Evolutionary conservation across 2,329 filamentous ascomycete species (phyloP).

Genomic region (Simplicillium aogashimaense): DNA sequence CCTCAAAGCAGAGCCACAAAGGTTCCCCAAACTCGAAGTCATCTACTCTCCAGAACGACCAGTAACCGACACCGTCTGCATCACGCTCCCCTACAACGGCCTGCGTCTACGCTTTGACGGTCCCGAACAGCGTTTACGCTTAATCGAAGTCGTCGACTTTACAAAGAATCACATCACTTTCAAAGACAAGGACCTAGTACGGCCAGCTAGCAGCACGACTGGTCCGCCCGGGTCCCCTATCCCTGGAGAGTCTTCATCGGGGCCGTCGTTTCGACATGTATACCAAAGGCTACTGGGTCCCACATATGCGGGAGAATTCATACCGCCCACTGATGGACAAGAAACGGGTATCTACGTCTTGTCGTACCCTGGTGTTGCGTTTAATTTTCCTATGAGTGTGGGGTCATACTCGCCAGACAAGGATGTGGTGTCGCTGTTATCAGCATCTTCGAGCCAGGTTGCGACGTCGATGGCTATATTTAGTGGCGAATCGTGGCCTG

Average conservation of each 20-base stretch:
- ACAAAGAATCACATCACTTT: constrained; percentile 75
- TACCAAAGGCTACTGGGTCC: constrained; percentile 91
- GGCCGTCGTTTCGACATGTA: constrained; percentile 77
- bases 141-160: constrained; percentile 90
- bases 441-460: constrained; percentile 63
- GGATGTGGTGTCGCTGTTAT: constrained; percentile 80
- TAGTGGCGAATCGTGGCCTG: constrained; percentile 81
- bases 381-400: constrained; percentile 72
- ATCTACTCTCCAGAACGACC: constrained; percentile 69
- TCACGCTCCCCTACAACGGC: constrained; percentile 76
- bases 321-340: constrained; percentile 49
- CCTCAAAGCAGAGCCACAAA: constrained; percentile 76
- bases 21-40: constrained; percentile 75
- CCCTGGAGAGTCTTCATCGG: constrained; percentile 27
- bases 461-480: constrained; percentile 88
- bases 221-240: constrained; percentile 19
- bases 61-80: constrained; percentile 61
- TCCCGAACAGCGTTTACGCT: constrained; percentile 77
- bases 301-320: constrained; percentile 88
- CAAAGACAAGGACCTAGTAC: constrained; percentile 68
- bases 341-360: constrained; percentile 72
- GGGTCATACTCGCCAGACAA: constrained; percentile 64
- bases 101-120: constrained; percentile 88
- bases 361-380: constrained; percentile 90
- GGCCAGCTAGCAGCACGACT: constrained; percentile 35